A percentile compares a stretch with the other conserved stretches of the same genome.
Evolutionary conservation across 2,329 filamentous ascomycete genomes (phyloP).

Genomic region (Mariannaea elegans): DNA sequence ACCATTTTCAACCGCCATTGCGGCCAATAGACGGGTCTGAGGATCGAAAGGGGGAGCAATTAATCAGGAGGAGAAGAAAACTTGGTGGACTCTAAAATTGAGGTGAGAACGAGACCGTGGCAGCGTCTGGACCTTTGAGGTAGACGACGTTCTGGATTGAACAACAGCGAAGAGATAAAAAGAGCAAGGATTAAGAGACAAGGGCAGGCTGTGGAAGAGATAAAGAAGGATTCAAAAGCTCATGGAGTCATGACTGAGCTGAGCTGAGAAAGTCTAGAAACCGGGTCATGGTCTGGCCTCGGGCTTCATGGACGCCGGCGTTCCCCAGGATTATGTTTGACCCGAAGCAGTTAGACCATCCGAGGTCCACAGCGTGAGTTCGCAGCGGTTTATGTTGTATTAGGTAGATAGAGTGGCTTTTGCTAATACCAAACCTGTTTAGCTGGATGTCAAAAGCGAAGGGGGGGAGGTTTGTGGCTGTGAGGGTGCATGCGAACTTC

Average conservation of each 20-base stretch:
- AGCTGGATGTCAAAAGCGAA: not conserved
- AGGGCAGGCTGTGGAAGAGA: not conserved
- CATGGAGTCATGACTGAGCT: constrained; percentile 2
- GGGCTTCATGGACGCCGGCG: not conserved
- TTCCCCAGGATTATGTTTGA: constrained; percentile 16
- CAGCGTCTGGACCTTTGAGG: not conserved
- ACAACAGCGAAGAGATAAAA: too few relatives aligned
- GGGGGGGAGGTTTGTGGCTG: too few relatives aligned
- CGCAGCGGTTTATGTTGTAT: not conserved
- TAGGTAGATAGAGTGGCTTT: too few relatives aligned
- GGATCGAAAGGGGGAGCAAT: not conserved
- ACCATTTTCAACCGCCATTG: constrained; percentile 28
- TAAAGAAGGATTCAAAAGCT: not conserved
- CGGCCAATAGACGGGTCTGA: not conserved
- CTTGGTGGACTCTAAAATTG: too few relatives aligned
- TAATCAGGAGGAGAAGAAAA: too few relatives aligned
- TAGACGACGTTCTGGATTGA: not conserved
- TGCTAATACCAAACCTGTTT: not conserved
- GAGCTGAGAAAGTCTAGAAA: not conserved
- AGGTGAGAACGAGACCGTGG: too few relatives aligned
- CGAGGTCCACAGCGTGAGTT: constrained; percentile 1
- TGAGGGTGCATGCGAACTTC: too few relatives aligned
- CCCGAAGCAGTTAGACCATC: constrained; percentile 13
- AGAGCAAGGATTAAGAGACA: not conserved
- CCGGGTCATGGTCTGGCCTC: not conserved